Evolutionary conservation across 2,329 filamentous ascomycete species (phyloP).

Genomic region (Aureobasidium pullulans): DNA sequence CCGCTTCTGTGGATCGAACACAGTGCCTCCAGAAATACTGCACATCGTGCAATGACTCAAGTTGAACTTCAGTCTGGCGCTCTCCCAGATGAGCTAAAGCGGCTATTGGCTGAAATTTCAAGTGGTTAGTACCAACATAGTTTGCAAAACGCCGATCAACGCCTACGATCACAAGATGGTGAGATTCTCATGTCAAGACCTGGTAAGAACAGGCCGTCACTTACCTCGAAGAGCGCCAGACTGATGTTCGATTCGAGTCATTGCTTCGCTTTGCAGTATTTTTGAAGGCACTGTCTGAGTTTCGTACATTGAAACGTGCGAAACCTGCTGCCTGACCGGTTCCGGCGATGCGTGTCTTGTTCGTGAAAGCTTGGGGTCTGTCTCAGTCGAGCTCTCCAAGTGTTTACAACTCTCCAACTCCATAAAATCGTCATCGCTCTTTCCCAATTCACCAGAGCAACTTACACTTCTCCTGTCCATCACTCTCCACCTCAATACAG

Average conservation of each 20-base stretch:
- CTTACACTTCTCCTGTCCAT: background rate
- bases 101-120: too few relatives aligned
- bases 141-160: too few relatives aligned
- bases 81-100: constrained; percentile 16
- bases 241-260: background rate
- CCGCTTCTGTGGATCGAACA: constrained; percentile 16
- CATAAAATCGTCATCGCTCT: background rate
- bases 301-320: background rate
- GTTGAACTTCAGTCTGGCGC: constrained; percentile 16
- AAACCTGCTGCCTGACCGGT: too few relatives aligned
- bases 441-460: background rate
- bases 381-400: background rate
- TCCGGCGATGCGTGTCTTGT: background rate
- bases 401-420: background rate
- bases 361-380: background rate
- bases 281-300: background rate
- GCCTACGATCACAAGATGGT: too few relatives aligned
- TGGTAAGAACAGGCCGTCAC: background rate
- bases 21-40: constrained; percentile 14
- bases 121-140: too few relatives aligned
- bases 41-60: background rate
- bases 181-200: too few relatives aligned
- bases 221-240: background rate
- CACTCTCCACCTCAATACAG: background rate
- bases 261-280: background rate